Base-by-base conservation (phyloP, 2,329 filamentous ascomycete species). In the Fusarium sp. region DNA sequence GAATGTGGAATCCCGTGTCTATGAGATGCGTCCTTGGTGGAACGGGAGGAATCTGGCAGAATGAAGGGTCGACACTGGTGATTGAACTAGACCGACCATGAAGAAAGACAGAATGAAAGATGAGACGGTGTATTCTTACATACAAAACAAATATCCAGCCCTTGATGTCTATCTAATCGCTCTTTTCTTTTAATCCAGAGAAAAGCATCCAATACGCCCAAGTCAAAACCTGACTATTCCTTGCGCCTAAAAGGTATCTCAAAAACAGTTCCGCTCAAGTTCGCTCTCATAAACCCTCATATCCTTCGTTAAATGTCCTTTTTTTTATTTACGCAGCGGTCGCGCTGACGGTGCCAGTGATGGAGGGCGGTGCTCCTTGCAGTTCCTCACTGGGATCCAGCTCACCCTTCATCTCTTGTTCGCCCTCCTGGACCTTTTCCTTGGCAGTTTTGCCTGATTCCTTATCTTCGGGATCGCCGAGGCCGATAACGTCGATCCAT, bases 401-500 rank as follows among this genome's bases (percentile, higher is more conserved):
- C 53, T 83, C 80, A 7, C 76, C 79, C 72, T 81, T 78, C 79
- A 83, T 82, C 36, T 77, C 71, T 36, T 77, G 68, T n/a, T 84
- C 81, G 9, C 77, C 77, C 11, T 82, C 79, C 22, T 83, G 82
- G 12, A 83, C 78, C 70, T 82, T 78, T 62, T 81, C 67, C 12
- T 74, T 64, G 2, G 75, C 69, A 0, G 80, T 77, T 74, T 82
- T 81, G 60, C 78, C 80, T 5, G 67, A 75, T 10, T 76, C 77
- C 10, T 74, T 70, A 4, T 81, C 79, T 8, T 69, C 77, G 3
- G 75, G 67, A 2, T 81, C 79, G 0, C 82, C 88, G 70, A 89
- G 81, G 9, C 87, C 88, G 4, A 88, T 83, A 22, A 86, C 81
- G 58, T 90, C 85, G 68, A 90, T 85, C 85, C 85, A 88, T 46